A percentile compares a stretch with the other conserved stretches of the same genome.
phyloP scores from a whole-genome alignment of 805 yeast genomes.

The Ogataea thermomethanolica region DNA sequence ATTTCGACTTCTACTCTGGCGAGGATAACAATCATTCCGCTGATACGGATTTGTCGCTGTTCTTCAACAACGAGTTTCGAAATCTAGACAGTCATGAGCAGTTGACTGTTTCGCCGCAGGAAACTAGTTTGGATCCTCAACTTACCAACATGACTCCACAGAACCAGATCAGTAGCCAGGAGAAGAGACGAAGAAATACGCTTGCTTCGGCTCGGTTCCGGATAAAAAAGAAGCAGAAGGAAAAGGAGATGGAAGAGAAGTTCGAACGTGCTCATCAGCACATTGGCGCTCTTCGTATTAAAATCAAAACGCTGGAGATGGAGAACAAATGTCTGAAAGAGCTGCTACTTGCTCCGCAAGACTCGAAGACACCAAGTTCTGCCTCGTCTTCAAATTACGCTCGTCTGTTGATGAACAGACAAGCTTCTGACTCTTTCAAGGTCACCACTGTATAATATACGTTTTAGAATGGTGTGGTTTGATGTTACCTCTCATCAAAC shows the following conservation, averaged over 20 bases:
- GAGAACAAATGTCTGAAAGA: slow-evolving; percentile 58
- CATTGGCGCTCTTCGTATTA: slow-evolving; percentile 42
- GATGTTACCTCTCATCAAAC: too few species aligned
- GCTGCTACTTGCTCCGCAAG: slow-evolving; percentile 27
- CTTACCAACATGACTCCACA: slow-evolving; percentile 2
- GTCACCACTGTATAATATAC: slow-evolving; percentile 21
- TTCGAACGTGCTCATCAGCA: slow-evolving; percentile 42
- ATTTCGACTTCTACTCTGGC: slow-evolving; percentile 13
- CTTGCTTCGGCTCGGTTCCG: slow-evolving; percentile 66
- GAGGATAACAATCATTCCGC: not conserved
- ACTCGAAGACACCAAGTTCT: not conserved
- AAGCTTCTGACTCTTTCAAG: slow-evolving; percentile 22
- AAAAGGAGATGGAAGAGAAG: slow-evolving; percentile 53
- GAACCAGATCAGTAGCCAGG: slow-evolving; percentile 20
- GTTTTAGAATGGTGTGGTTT: too few species aligned
- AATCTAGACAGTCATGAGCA: slow-evolving; percentile 14
- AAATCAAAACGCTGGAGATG: slow-evolving; percentile 54
- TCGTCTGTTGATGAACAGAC: slow-evolving; percentile 20
- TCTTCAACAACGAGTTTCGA: slow-evolving; percentile 24
- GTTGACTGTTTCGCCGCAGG: slow-evolving; percentile 4
- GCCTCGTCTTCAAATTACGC: slow-evolving; percentile 24
- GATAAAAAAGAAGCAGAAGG: slow-evolving; percentile 56
- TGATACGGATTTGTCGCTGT: slow-evolving; percentile 20
- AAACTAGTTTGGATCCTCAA: slow-evolving; percentile 2
- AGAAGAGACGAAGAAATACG: slow-evolving; percentile 57